Evolutionary conservation across 1,139 yeast species (phyloP), one percentile per base, ranked within the genome.

Genomic region (Taphrina communis): DNA sequence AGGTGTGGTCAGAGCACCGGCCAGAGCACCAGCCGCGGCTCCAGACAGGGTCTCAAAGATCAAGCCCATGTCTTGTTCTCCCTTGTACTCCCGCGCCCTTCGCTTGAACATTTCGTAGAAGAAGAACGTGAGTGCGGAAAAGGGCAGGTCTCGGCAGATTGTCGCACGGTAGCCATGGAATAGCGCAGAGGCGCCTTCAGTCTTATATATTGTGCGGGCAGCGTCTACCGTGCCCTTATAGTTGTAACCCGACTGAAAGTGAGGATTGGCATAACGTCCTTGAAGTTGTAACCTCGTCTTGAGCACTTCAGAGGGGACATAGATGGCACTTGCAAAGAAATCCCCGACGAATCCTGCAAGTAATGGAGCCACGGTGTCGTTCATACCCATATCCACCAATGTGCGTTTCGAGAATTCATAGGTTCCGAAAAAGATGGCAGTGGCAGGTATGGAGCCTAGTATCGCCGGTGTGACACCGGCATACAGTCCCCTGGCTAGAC

Each of bases 251-350:
- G 91, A 90, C 62, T 82, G 78, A 72, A 93, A 92, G 77, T 83
- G 82, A 0, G 89, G 90, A 77, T 93, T 94, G 78, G 92, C 90
- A 78, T 85, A 84, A 65, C 87, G 83, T 0, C 99, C 99, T 78
- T 94, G 99, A 68, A 94, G 80, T 79, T 94, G 99, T 63, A 94
- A 79, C 74, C 99, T 82, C 7, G 99, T 92, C 77, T 95, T 94
- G 70, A 94, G 80, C n/a, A 94, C 98, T 77, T 94, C 99, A 44
- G 94, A 87, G 1, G 99, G 99, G n/a, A 94, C 99, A 75, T 94
- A 94, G 59, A 91, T 88, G n/a, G 94, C 80, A 75, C 96, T 89
- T 42, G 96, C 89, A 1, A 91, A 94, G 70, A 94, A 82, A 78
- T 94, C 99, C 36, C 98, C 99, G 35, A 93, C 75, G 60, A 94